phyloP scores from a whole-genome alignment of 345 rosid species.

The Corymbia maculata region DNA sequence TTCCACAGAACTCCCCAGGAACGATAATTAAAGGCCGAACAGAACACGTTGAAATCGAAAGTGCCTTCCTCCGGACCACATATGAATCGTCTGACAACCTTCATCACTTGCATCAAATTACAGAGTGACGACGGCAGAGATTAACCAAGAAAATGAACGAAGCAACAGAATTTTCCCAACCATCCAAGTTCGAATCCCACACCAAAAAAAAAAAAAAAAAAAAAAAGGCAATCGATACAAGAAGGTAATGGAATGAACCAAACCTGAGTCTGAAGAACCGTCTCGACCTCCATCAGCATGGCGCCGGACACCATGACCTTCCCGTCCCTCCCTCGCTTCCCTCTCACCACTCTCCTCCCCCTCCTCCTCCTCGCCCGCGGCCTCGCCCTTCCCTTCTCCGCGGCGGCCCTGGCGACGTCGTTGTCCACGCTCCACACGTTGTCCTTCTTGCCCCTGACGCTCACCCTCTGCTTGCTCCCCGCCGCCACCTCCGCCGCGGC shows the following conservation, averaged over 20 bases:
- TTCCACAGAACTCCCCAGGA: not conserved
- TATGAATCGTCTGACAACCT: not conserved
- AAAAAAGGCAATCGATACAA: not conserved
- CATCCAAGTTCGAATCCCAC: not conserved
- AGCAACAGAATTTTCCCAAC: not conserved
- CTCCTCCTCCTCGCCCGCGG: slow-evolving; percentile 15
- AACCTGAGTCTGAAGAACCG: slow-evolving; percentile 91
- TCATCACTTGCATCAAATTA: not conserved
- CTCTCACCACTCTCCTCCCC: slow-evolving; percentile 35
- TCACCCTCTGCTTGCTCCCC: slow-evolving; percentile 15
- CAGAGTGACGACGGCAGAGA: not conserved
- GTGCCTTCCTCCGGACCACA: not conserved
- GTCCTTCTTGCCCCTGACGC: slow-evolving; percentile 47
- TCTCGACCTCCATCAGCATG: slow-evolving; percentile 70
- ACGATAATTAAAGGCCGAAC: not conserved
- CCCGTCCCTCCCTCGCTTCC: slow-evolving; percentile 27
- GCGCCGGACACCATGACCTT: slow-evolving; percentile 51
- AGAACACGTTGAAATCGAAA: not conserved
- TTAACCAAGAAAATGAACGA: not conserved
- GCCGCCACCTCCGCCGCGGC: not conserved
- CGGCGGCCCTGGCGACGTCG: slow-evolving; percentile 32
- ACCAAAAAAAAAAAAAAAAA: too few relatives aligned
- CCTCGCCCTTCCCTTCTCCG: slow-evolving; percentile 4
- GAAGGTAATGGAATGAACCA: not conserved
- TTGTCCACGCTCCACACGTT: slow-evolving; percentile 83